Conservation (phyloP, 192 early-diverging fungal genomes). For the Coemansia sp. region DNA sequence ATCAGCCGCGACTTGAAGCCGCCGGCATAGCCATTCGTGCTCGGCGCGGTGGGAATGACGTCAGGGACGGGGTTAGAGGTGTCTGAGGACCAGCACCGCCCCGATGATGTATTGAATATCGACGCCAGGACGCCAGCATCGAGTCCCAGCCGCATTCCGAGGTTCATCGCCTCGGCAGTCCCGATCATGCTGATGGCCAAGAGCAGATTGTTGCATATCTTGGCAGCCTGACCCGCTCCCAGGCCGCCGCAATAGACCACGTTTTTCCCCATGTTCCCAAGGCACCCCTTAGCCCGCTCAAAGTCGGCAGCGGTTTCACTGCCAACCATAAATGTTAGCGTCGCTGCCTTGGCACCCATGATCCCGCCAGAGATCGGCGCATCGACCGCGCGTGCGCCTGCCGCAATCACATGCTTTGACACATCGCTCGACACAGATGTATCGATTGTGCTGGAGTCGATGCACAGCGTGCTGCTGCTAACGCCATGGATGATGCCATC, state of each 20-base stretch:
- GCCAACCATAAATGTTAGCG: conserved; percentile 97
- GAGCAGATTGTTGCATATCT: conserved; percentile 98
- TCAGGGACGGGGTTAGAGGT: conserved; percentile 89
- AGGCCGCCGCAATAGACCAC: conserved; percentile 80
- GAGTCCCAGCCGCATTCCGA: conserved; percentile 85
- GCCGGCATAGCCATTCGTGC: conserved; percentile 76
- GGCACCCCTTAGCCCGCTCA: conserved; percentile 60
- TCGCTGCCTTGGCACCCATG: conserved; percentile 82
- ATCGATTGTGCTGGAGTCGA: conserved; percentile 95
- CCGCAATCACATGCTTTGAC: conserved; percentile 59
- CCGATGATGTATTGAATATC: conserved; percentile 88
- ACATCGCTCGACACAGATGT: conserved; percentile 74
- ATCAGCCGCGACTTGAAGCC: conserved; percentile 89
- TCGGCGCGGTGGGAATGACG: conserved; percentile 75
- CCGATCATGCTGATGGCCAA: conserved; percentile 94
- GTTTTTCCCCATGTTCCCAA: conserved; percentile 84
- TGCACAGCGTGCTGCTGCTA: conserved; percentile 57
- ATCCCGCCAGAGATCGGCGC: conserved; percentile 96
- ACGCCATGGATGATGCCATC: conserved; percentile 64
- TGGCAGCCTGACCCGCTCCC: conserved; percentile 89
- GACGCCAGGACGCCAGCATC: conserved; percentile 78
- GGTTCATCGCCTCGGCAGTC: conserved; percentile 87
- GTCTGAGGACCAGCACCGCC: conserved; percentile 92
- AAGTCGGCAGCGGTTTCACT: conserved; percentile 60
- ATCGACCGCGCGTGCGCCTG: conserved; percentile 73